phyloP scores from a whole-genome alignment of 176 grass and related monocot genomes.

The Pharus latifolius region DNA sequence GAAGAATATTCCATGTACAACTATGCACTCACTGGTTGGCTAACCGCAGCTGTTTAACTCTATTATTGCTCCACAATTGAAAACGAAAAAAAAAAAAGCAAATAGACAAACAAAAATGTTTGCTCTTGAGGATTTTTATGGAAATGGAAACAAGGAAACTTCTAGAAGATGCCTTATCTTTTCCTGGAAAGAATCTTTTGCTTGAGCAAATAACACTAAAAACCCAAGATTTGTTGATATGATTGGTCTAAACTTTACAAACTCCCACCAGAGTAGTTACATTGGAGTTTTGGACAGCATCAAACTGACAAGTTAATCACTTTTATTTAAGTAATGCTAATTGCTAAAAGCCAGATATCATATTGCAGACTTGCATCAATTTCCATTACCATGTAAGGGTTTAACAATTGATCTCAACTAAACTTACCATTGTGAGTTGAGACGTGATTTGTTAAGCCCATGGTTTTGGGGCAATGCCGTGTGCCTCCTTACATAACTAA shows the following conservation, averaged over 20 bases:
- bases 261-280: neutral
- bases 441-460: too few species aligned
- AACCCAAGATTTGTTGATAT: neutral
- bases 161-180: neutral
- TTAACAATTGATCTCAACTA: neutral
- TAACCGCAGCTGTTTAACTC: neutral
- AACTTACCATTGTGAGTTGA: neutral
- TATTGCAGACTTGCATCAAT: too few species aligned
- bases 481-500: neutral
- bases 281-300: neutral
- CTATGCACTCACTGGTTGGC: neutral
- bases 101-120: too few species aligned
- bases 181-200: neutral
- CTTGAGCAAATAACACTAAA: neutral
- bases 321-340: too few species aligned
- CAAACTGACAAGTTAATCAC: neutral
- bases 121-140: too few species aligned
- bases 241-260: neutral
- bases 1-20: too few species aligned
- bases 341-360: too few species aligned
- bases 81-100: too few species aligned
- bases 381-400: neutral
- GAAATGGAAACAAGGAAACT: neutral
- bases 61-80: constrained; percentile 12
- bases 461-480: neutral